Evolutionary conservation across 2,329 filamentous ascomycete species (phyloP).

Genomic region (Trichoderma breve): DNA sequence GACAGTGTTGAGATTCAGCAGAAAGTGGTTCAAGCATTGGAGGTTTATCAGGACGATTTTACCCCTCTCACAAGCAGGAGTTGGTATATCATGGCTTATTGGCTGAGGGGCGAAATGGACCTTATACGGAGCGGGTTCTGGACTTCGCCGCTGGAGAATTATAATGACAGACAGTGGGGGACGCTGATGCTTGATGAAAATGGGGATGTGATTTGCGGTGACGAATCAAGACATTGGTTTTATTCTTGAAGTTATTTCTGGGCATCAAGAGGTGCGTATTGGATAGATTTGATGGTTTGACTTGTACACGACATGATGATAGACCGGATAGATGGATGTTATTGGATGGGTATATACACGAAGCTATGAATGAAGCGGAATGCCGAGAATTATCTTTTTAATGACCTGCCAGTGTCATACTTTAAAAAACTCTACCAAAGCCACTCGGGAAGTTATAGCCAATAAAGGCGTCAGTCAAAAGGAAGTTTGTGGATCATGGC

Average conservation of each 20-base stretch:
- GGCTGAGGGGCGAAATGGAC: slow-evolving; percentile 16
- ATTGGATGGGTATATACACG: neutral
- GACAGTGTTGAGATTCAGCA: slow-evolving; percentile 28
- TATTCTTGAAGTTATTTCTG: neutral
- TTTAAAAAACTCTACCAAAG: neutral
- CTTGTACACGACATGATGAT: neutral
- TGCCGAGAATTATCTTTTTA: neutral
- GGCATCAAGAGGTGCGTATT: neutral
- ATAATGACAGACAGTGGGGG: slow-evolving; percentile 3
- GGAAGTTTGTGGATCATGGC: neutral
- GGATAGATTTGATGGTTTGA: neutral
- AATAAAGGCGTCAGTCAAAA: neutral
- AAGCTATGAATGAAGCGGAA: neutral
- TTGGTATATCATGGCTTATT: slow-evolving; percentile 17
- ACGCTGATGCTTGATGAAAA: slow-evolving; percentile 9
- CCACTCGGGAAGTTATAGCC: neutral
- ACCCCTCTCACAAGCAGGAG: neutral
- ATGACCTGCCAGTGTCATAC: neutral
- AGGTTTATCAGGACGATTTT: slow-evolving; percentile 26
- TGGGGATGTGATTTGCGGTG: neutral
- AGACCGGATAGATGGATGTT: neutral
- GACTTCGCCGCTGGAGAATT: slow-evolving; percentile 2
- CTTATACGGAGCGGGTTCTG: neutral
- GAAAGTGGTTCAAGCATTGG: slow-evolving; percentile 20
- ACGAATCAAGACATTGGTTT: slow-evolving; percentile 1